These are phyloP conservation scores for Fistulinella cinereoalba DNA, from an alignment of 1,284 basidiomycete genomes.

Conservation along the genomic window DNA sequence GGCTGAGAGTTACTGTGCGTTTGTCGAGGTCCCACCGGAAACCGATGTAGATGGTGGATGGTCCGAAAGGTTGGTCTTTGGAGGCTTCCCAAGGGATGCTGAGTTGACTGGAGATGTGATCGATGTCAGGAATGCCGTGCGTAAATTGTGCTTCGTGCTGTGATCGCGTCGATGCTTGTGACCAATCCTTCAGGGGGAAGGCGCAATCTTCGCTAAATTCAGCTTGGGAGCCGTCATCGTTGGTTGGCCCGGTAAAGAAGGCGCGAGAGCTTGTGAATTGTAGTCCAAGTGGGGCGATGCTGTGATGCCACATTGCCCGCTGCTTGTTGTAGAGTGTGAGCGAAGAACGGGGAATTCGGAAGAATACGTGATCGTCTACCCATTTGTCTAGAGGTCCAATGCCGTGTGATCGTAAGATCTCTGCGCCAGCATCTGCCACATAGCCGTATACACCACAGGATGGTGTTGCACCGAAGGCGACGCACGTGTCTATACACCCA, in stretches of 20 bases:
- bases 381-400: neutral
- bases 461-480: slow-evolving; percentile 23
- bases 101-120: slow-evolving; percentile 18
- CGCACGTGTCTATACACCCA: slow-evolving; percentile 4
- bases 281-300: no score
- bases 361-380: neutral
- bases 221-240: neutral
- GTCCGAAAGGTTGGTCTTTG: slow-evolving; percentile 17
- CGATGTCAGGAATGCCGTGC: neutral
- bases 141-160: neutral
- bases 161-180: rapidly evolving
- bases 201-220: neutral
- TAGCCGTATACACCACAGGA: slow-evolving; percentile 33
- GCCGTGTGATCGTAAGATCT: neutral
- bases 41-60: slow-evolving; percentile 11
- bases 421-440: slow-evolving; percentile 31
- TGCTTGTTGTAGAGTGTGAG: neutral
- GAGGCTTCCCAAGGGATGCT: slow-evolving; percentile 31
- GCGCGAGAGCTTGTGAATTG: neutral
- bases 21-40: slow-evolving; percentile 16
- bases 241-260: neutral
- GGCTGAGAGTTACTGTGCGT: neutral
- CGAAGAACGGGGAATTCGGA: neutral
- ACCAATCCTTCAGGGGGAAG: neutral
- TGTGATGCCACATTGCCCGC: neutral